A percentile compares a stretch with the other conserved stretches of the same genome.
phyloP scores from a whole-genome alignment of 352 stramenopile species.

The Phytophthora constricta region DNA sequence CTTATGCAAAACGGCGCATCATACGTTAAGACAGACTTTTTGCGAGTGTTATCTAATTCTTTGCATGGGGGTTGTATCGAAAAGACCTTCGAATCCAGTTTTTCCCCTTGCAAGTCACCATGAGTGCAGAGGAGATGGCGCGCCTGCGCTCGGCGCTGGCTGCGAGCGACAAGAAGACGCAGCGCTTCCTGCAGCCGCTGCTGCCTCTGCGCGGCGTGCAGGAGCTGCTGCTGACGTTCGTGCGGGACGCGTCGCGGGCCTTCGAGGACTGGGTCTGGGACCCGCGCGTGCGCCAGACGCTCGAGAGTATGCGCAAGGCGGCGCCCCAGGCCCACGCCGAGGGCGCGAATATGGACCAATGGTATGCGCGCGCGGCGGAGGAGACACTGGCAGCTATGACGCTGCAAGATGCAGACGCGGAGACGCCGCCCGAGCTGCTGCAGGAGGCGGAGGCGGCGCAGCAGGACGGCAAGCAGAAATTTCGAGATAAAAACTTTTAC shows the following conservation, averaged over 20 bases:
- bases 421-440: constrained; percentile 35
- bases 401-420: constrained; percentile 31
- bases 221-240: constrained; percentile 75
- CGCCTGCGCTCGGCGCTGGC: constrained; percentile 51
- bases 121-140: constrained; percentile 40
- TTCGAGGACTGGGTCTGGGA: constrained; percentile 87
- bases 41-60: too few relatives aligned
- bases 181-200: constrained; percentile 61
- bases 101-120: too few relatives aligned
- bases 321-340: constrained; percentile 37
- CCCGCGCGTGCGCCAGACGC: constrained; percentile 56
- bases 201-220: constrained; percentile 67
- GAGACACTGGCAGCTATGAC: constrained; percentile 22
- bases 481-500: constrained; percentile 67
- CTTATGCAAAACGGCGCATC: too few relatives aligned
- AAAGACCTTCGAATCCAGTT: too few relatives aligned
- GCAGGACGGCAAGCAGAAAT: constrained; percentile 70
- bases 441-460: constrained; percentile 53
- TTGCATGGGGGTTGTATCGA: too few relatives aligned
- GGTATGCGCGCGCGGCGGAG: constrained; percentile 46
- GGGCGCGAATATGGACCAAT: constrained; percentile 42
- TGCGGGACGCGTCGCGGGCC: constrained; percentile 56
- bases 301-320: constrained; percentile 49
- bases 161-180: constrained; percentile 55
- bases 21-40: too few relatives aligned